Evolutionary conservation across 2,329 filamentous ascomycete species (phyloP), one percentile per base, ranked within the genome.

Genomic region (Aaosphaeria arxii): DNA sequence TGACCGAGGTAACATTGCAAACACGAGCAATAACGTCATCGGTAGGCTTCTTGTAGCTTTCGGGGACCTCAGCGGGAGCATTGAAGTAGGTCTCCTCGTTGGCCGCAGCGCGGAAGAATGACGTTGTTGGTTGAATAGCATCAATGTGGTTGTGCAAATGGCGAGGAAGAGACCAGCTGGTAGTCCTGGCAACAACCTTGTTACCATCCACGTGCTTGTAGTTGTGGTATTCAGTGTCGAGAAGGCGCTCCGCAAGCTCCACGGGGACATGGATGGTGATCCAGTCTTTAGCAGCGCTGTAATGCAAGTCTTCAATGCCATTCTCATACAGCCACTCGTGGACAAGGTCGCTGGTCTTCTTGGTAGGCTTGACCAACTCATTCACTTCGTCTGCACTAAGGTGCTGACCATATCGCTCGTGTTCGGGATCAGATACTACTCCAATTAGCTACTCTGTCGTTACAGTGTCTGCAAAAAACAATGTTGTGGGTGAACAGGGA

Each of bases 41-140:
- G 47, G 56, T 52, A 45, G 54, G 69, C 48, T 46, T 58, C 35
- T 56, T 51, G 52, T 64, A 68, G 39, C 55, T 58, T 7, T 51
- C 51, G 1, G 64, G 62, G 11, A 64, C 55, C 42, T 60, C 54
- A 3, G 54, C 56, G 6, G 51, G 44, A 28, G 56, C 54, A 24
- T 60, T 49, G 32, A 64, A 35, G 28, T 59, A 66, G 6, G 65
- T 66, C 4, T 61, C 56, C 5, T 48, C 54, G 7, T 62, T 39
- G 5, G 58, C 50, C 11, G 50, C 56, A 28, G 51, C 59, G 29
- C 59, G 64, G 56, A 70, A 78, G 70, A 84, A 84, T 0, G 80
- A 80, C 43, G 76, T 84, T 1, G 81, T 84, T 2, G 82, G 82
- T 60, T 84, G 81, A 29, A 84, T 77, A 9, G 78, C 75, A 57